Conservation (phyloP, 495 filamentous ascomycete species). For the Cercophora newfieldiana region DNA sequence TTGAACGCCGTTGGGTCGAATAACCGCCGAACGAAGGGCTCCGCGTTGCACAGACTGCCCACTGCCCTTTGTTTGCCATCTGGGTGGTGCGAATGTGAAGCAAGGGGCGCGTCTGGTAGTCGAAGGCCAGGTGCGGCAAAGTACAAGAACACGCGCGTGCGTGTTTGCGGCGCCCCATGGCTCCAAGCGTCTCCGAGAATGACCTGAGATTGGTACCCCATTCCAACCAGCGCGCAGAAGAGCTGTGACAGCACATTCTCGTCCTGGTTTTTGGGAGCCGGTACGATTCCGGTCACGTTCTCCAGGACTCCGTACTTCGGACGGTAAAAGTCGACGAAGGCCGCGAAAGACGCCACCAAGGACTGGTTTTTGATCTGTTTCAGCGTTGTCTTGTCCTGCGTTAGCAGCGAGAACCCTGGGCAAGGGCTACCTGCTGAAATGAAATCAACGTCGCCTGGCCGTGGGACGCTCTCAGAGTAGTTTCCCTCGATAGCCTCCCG, state of each 20-base stretch:
- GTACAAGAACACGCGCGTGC: slow-evolving; percentile 64
- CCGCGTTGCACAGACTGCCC: slow-evolving; percentile 61
- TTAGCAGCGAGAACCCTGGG: slow-evolving; percentile 66
- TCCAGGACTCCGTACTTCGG: slow-evolving; percentile 72
- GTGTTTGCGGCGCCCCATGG: slow-evolving; percentile 60
- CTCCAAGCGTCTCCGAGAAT: slow-evolving; percentile 68
- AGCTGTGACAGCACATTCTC: slow-evolving; percentile 68
- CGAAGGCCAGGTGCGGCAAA: slow-evolving; percentile 62
- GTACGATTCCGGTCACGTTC: slow-evolving; percentile 66
- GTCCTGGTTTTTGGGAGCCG: slow-evolving; percentile 34
- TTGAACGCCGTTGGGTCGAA: slow-evolving; percentile 56
- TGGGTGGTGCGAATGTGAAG: slow-evolving; percentile 61
- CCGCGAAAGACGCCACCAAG: slow-evolving; percentile 68
- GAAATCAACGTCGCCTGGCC: slow-evolving; percentile 62
- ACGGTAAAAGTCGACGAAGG: slow-evolving; percentile 70
- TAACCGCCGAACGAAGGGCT: slow-evolving; percentile 54
- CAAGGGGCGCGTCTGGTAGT: slow-evolving; percentile 52
- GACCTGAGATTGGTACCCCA: slow-evolving; percentile 70
- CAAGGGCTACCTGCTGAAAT: slow-evolving; percentile 74
- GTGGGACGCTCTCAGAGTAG: slow-evolving; percentile 45
- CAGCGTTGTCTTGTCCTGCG: slow-evolving; percentile 48
- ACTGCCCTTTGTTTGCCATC: slow-evolving; percentile 35
- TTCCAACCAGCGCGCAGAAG: slow-evolving; percentile 64
- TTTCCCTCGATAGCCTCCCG: slow-evolving; percentile 53
- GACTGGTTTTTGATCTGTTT: slow-evolving; percentile 63